phyloP scores from a whole-genome alignment of 2,329 filamentous ascomycete genomes.

The Aspergillus aculeatus region DNA sequence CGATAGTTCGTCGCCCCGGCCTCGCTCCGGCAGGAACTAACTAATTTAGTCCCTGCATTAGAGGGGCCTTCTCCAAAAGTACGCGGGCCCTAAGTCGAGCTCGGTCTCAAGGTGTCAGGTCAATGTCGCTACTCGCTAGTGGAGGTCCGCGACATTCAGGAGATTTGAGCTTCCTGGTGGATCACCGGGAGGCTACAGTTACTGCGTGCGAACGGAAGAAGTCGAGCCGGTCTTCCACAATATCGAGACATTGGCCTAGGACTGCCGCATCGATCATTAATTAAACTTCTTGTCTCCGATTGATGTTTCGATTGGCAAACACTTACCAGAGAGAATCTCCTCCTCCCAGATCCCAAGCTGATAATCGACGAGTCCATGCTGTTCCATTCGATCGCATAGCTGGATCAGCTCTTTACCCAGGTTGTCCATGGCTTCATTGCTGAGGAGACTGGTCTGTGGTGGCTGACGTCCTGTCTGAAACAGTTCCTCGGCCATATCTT shows the following conservation, averaged over 20 bases:
- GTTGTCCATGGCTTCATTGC: slow-evolving; percentile 66
- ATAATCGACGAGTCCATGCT: slow-evolving; percentile 93
- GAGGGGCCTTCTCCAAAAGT: slow-evolving; percentile 6
- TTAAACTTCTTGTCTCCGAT: neutral
- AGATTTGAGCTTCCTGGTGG: slow-evolving; percentile 12
- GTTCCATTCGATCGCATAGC: slow-evolving; percentile 82
- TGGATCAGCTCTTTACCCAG: slow-evolving; percentile 80
- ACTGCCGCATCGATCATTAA: slow-evolving; percentile 36
- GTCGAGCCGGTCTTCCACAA: slow-evolving; percentile 45
- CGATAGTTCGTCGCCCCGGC: slow-evolving; percentile 14
- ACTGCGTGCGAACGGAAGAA: slow-evolving; percentile 22
- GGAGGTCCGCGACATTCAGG: neutral
- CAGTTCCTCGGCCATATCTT: slow-evolving; percentile 64
- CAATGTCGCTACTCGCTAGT: neutral
- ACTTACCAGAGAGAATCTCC: slow-evolving; percentile 78
- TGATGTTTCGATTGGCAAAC: neutral
- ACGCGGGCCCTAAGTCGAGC: slow-evolving; percentile 11
- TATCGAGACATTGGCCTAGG: slow-evolving; percentile 54
- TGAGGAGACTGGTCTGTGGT: slow-evolving; percentile 62
- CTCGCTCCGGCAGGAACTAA: slow-evolving; percentile 7
- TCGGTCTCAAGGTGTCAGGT: neutral
- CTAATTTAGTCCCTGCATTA: slow-evolving; percentile 16
- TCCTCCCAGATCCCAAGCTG: slow-evolving; percentile 97
- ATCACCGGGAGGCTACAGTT: slow-evolving; percentile 25
- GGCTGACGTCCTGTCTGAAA: slow-evolving; percentile 59